Conservation (phyloP, 805 yeast genomes). For the Metschnikowia vanudenii region DNA sequence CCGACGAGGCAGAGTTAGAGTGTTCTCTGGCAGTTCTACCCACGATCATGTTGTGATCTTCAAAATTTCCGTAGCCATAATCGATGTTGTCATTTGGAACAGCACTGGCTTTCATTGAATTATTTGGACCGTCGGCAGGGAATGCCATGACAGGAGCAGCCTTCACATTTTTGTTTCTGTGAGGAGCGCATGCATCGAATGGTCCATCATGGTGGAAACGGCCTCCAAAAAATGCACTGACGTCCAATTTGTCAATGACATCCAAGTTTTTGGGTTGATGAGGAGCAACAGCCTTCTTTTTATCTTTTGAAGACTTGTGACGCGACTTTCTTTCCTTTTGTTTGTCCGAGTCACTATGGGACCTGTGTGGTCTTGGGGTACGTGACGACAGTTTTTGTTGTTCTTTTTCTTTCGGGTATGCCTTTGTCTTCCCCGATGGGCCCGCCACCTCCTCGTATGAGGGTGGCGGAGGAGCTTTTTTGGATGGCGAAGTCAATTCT, state of each 20-base stretch:
- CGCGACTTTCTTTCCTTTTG: conserved; percentile 18
- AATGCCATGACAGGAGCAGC: conserved; percentile 94
- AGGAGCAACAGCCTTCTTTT: conserved; percentile 42
- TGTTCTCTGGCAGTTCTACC: conserved; percentile 24
- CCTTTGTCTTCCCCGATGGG: conserved; percentile 36
- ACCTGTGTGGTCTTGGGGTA: conserved; percentile 20
- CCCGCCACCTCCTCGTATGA: conserved; percentile 70
- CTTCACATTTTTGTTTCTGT: conserved; percentile 71
- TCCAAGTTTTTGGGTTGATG: conserved; percentile 74
- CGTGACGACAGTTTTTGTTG: conserved; percentile 15
- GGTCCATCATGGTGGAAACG: conserved; percentile 99
- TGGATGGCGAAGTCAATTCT: conserved; percentile 22
- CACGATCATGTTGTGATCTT: conserved; percentile 45
- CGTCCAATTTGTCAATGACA: conserved; percentile 93
- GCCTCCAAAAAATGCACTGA: conserved; percentile 89
- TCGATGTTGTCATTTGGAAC: conserved; percentile 54
- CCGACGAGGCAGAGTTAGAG: neutral
- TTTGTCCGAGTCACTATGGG: conserved; percentile 21
- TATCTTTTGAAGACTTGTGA: conserved; percentile 23
- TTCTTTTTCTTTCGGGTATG: conserved; percentile 56
- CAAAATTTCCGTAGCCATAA: conserved; percentile 71
- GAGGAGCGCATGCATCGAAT: conserved; percentile 97
- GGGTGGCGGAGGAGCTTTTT: conserved; percentile 50
- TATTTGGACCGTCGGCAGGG: conserved; percentile 94
- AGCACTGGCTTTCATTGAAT: conserved; percentile 69